Conservation (phyloP, 2,329 filamentous ascomycete species). For the Exophiala alcalophila region DNA sequence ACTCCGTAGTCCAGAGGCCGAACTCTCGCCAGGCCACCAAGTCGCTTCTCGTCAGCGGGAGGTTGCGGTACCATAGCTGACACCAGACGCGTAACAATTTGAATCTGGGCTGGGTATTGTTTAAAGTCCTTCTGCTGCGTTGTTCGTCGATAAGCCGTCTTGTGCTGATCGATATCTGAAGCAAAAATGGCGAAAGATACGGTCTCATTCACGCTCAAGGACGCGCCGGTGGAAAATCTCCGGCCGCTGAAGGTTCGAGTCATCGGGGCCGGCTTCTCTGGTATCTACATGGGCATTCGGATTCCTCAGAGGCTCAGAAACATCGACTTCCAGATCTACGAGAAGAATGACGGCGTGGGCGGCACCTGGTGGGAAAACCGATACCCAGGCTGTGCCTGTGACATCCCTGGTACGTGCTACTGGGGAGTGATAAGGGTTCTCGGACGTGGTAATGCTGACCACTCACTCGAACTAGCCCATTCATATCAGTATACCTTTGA, state of each 20-base stretch:
- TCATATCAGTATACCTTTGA: constrained; percentile 29
- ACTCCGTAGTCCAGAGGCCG: too few relatives aligned
- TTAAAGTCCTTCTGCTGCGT: too few relatives aligned
- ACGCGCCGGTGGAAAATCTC: constrained; percentile 19
- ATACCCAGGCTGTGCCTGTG: constrained; percentile 30
- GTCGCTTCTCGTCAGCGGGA: too few relatives aligned
- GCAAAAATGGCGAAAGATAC: background rate
- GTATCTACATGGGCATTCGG: constrained; percentile 39
- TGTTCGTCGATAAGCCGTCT: too few relatives aligned
- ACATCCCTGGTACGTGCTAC: constrained; percentile 13
- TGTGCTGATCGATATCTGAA: too few relatives aligned
- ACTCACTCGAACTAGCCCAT: constrained; percentile 38
- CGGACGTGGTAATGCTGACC: background rate
- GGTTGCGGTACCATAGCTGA: too few relatives aligned
- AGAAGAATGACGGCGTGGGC: constrained; percentile 32
- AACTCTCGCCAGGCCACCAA: too few relatives aligned
- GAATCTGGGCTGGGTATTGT: too few relatives aligned
- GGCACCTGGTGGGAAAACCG: constrained; percentile 35
- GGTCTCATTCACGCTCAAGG: constrained; percentile 5
- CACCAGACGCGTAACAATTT: too few relatives aligned
- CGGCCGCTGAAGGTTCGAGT: constrained; percentile 34
- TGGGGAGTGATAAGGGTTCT: background rate
- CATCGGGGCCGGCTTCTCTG: constrained; percentile 43
- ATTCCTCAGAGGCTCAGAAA: constrained; percentile 18
- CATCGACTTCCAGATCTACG: constrained; percentile 29